Evolutionary conservation across 164 flowering plant genomes (phyloP).

Genomic region (Tetracentron sinense): DNA sequence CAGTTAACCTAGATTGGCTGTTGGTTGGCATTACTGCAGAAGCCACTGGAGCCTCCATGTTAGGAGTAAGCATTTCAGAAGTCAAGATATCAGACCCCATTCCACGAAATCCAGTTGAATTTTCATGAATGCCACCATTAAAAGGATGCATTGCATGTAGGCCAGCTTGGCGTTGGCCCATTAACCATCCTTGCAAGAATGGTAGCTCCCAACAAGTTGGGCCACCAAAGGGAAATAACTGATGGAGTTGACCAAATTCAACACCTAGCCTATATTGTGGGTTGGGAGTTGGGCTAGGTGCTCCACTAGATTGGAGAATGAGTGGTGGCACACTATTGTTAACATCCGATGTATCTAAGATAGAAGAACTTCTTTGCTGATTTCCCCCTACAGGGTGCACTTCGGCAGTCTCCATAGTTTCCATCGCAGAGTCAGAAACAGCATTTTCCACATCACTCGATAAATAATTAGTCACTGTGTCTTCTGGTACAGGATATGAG

Average conservation of each 20-base stretch:
- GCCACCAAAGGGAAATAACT: constrained; percentile 50
- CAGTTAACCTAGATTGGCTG: constrained; percentile 33
- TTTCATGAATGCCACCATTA: constrained; percentile 32
- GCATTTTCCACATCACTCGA: constrained; percentile 36
- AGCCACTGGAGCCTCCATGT: constrained; percentile 23
- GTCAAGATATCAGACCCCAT: constrained; percentile 17
- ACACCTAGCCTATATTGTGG: constrained; percentile 14
- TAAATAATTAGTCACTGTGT: constrained; percentile 22
- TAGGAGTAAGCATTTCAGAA: constrained; percentile 21
- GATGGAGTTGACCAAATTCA: constrained; percentile 39
- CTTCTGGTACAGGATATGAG: constrained; percentile 39
- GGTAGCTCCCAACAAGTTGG: constrained; percentile 80
- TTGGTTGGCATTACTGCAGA: constrained; percentile 29
- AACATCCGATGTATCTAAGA: constrained; percentile 15
- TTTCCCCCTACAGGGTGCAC: constrained; percentile 35
- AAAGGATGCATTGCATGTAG: constrained; percentile 32
- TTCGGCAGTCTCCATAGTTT: constrained; percentile 44
- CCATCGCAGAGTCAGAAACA: constrained; percentile 38
- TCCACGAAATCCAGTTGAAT: constrained; percentile 28
- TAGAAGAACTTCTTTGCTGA: constrained; percentile 14
- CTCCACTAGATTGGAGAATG: constrained; percentile 14
- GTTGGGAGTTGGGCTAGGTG: constrained; percentile 3
- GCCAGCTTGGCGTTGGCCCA: constrained; percentile 82
- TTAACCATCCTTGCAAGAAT: constrained; percentile 88
- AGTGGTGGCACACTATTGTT: constrained; percentile 3